phyloP scores from a whole-genome alignment of 2,329 filamentous ascomycete genomes.

The Teratosphaeria destructans region DNA sequence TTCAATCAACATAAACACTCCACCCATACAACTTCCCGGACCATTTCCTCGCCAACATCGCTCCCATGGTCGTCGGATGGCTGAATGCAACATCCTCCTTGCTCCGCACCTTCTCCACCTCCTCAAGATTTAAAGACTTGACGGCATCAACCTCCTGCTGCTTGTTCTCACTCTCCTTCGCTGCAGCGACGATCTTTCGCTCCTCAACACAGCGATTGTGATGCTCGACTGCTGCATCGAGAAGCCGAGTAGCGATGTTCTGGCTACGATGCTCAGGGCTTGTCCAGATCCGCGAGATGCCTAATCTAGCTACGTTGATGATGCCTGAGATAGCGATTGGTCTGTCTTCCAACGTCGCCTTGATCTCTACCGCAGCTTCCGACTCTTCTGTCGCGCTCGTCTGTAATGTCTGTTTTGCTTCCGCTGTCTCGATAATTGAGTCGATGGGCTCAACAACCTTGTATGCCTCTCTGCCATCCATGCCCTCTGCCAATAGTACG shows the following conservation, averaged over 20 bases:
- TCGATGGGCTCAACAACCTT: constrained; percentile 31
- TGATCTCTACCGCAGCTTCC: constrained; percentile 9
- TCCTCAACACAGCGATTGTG: constrained; percentile 7
- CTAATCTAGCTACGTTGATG: constrained; percentile 39
- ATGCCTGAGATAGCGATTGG: constrained; percentile 14
- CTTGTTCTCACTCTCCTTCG: background rate
- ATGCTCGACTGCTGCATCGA: constrained; percentile 33
- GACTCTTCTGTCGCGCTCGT: constrained; percentile 12
- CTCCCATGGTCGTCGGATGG: constrained; percentile 54
- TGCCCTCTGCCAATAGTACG: constrained; percentile 51
- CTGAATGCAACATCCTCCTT: constrained; percentile 52
- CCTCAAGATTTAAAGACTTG: background rate
- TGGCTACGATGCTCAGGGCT: constrained; percentile 45
- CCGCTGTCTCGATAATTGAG: constrained; percentile 6
- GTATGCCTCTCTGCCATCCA: constrained; percentile 40
- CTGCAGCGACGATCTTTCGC: background rate
- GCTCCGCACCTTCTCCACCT: constrained; percentile 31
- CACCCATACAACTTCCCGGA: constrained; percentile 46
- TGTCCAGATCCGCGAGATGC: constrained; percentile 57
- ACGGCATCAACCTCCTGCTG: background rate
- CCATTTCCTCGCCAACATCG: constrained; percentile 47
- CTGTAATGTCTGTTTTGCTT: background rate
- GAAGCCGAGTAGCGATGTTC: constrained; percentile 47
- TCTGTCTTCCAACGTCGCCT: constrained; percentile 3
- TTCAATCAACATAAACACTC: constrained; percentile 38